These are phyloP conservation scores for Leccinum fibrillosum DNA, from an alignment of 768 basidiomycete genomes.

Conservation along the genomic window DNA sequence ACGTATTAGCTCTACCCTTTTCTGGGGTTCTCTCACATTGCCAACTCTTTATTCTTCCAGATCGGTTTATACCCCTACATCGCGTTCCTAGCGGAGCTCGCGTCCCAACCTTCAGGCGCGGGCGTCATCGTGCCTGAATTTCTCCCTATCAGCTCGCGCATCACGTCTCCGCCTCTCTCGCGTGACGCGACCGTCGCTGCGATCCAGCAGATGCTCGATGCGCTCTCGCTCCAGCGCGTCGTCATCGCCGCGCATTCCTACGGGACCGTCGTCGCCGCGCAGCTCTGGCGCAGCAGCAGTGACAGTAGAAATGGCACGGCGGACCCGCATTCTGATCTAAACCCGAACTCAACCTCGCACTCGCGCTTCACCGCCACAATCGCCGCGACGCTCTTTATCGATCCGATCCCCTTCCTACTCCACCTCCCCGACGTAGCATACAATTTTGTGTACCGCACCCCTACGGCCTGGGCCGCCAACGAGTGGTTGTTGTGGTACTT, in stretches of 20 bases:
- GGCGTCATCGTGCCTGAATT: slow-evolving; percentile 61
- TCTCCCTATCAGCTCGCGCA: slow-evolving; percentile 58
- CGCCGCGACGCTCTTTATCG: slow-evolving; percentile 48
- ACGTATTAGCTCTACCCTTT: neutral
- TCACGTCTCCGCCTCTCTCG: slow-evolving; percentile 49
- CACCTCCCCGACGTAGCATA: slow-evolving; percentile 60
- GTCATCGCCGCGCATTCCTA: slow-evolving; percentile 59
- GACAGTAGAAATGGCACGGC: neutral
- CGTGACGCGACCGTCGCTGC: slow-evolving; percentile 40
- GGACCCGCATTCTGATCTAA: neutral
- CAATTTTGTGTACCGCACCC: slow-evolving; percentile 61
- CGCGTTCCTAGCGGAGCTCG: slow-evolving; percentile 47
- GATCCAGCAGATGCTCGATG: slow-evolving; percentile 43
- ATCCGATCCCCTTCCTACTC: slow-evolving; percentile 64
- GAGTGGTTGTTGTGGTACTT: slow-evolving; percentile 73
- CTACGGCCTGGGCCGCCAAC: slow-evolving; percentile 39
- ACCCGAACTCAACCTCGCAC: neutral
- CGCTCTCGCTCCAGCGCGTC: slow-evolving; percentile 36
- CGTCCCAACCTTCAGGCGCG: slow-evolving; percentile 42
- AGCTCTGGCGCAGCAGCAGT: slow-evolving; percentile 43
- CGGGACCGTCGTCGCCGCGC: slow-evolving; percentile 55
- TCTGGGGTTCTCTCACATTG: neutral
- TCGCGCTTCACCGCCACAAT: slow-evolving; percentile 33
- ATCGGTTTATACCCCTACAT: slow-evolving; percentile 62
- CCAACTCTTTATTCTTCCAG: slow-evolving; percentile 29